These are phyloP conservation scores for Diophrys appendiculata DNA, from an alignment of 73 alveolate species.

Conservation along the genomic window DNA sequence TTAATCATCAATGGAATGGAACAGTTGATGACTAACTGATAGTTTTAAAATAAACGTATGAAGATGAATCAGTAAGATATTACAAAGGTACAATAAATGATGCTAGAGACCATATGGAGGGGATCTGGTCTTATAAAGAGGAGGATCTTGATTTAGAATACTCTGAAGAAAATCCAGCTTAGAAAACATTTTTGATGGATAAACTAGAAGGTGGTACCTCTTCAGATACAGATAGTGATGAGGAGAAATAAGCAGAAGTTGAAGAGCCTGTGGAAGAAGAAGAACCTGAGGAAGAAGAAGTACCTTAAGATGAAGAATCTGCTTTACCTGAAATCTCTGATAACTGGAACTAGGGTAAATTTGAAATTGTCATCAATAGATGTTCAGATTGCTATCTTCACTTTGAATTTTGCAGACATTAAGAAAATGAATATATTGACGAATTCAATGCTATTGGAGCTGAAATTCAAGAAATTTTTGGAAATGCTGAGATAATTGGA, in stretches of 20 bases:
- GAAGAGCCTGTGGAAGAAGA: constrained; percentile 33
- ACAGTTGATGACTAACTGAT: neutral
- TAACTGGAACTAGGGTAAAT: constrained; percentile 80
- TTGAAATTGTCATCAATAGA: constrained; percentile 90
- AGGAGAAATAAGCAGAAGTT: neutral
- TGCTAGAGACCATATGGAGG: neutral
- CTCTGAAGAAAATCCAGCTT: neutral
- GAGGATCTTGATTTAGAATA: neutral
- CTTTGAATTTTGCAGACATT: constrained; percentile 92
- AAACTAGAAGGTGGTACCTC: constrained; percentile 17
- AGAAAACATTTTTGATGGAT: neutral
- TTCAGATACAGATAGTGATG: neutral
- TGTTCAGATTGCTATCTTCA: constrained; percentile 93
- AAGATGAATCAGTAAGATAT: neutral
- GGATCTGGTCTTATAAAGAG: neutral
- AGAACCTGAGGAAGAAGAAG: constrained; percentile 38
- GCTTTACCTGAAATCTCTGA: constrained; percentile 31
- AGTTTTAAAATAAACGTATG: neutral
- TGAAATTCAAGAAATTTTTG: constrained; percentile 83
- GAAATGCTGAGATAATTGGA: constrained; percentile 89
- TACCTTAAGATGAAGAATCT: constrained; percentile 7
- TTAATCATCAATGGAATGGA: neutral
- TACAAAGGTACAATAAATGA: neutral
- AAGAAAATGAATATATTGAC: constrained; percentile 88
- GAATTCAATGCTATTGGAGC: constrained; percentile 89